Percentiles rank a stretch among this genome's conserved stretches.
Conservation (phyloP, 371 early-diverging fungal genomes). For the Circinella minor region DNA sequence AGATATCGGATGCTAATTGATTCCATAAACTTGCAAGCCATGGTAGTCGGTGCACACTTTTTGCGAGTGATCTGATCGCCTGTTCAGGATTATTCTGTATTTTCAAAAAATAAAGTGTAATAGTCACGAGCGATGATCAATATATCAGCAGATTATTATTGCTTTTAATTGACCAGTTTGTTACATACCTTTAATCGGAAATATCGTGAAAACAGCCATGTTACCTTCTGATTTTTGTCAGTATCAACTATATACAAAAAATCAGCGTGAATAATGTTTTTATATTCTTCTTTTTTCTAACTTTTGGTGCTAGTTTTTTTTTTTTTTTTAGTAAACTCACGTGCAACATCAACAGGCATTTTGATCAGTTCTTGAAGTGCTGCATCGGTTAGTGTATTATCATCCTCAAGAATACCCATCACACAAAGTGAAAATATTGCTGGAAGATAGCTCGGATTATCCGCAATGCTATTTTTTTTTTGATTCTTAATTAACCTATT, state of each 20-base stretch:
- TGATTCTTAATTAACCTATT: not conserved
- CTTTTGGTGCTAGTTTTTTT: not conserved
- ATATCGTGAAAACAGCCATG: slow-evolving; percentile 43
- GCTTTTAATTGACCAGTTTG: too few relatives aligned
- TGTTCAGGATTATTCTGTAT: slow-evolving; percentile 28
- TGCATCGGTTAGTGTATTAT: slow-evolving; percentile 74
- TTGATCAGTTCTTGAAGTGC: slow-evolving; percentile 78
- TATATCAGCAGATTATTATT: not conserved
- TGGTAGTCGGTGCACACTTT: slow-evolving; percentile 45
- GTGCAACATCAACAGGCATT: slow-evolving; percentile 52
- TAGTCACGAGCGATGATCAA: not conserved
- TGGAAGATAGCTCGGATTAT: slow-evolving; percentile 60
- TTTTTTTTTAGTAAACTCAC: slow-evolving; percentile 27
- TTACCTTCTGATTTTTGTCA: slow-evolving; percentile 41
- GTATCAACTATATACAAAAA: slow-evolving; percentile 26
- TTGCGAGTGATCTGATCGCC: slow-evolving; percentile 37
- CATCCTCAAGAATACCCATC: slow-evolving; percentile 78
- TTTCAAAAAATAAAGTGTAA: not conserved
- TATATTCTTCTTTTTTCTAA: not conserved
- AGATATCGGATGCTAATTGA: slow-evolving; percentile 34
- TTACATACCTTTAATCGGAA: slow-evolving; percentile 37
- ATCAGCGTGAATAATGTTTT: not conserved
- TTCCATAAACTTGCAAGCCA: slow-evolving; percentile 42
- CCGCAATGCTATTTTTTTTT: slow-evolving; percentile 48
- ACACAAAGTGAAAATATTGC: slow-evolving; percentile 80